Base-by-base conservation (phyloP, 768 basidiomycete species). In the Russula brevipes region DNA sequence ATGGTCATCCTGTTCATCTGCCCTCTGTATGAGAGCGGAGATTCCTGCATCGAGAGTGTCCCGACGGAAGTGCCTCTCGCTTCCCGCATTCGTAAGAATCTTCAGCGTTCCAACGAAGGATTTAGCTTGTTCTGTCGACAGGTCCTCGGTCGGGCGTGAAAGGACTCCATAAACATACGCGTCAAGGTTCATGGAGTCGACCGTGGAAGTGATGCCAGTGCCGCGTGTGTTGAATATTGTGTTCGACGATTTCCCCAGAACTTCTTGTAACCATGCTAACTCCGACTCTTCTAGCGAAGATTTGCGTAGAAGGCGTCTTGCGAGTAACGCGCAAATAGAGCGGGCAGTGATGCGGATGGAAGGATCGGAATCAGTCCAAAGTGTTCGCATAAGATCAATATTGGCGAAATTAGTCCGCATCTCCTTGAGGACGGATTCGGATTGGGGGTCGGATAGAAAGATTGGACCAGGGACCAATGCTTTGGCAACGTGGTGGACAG, bases 81-180 rank as follows among this genome's bases (percentile, higher is more conserved):
- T 47, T 36, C 35, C 54, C 36, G 33, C 24, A 2, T 16, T 39
- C 61, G 46, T 57, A 7, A 63, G 50, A 39, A 57, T 57, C 14
- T 10, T 24, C 24, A 63, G 61, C 5, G 61, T 63, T 3, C 57
- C 47, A 2, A 19, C 35, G 44, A 57, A 57, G 19, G 12, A 12
- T 12, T 11, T 16, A 5, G 17, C 42, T 11, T 50, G 31, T 35
- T 5, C 2, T 38, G 14, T 16, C 19, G 53, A 14, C 14, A 54
- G 53, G 14, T 54, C 53, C 8, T 31, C 53, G 4, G 12, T 30
- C 30, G 41, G 53, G 19, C 14, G 5, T 8, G 53, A 54, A 16
- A 54, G 53, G 38, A 41, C 53, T 14, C 53, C 38, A 17, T 54
- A 24, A 9, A 54, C 53, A 30, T 39, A 54, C 6, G 53, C 24